phyloP scores from a whole-genome alignment of 805 yeast genomes.

The Naumovozyma castellii region DNA sequence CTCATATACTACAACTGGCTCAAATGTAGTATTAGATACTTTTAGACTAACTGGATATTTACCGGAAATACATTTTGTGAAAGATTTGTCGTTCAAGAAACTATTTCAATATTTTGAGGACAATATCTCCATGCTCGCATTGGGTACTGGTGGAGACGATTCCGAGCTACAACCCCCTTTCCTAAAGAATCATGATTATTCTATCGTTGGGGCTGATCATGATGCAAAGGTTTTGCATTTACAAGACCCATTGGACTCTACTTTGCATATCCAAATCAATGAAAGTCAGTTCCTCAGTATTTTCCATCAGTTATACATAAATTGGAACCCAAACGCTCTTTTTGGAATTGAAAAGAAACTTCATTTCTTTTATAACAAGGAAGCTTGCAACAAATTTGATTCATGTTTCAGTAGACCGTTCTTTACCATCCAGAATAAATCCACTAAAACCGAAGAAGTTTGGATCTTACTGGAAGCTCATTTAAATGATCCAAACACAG shows the following conservation, averaged over 20 bases:
- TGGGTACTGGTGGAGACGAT: conserved; percentile 51
- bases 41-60: conserved; percentile 60
- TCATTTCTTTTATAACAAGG: conserved; percentile 27
- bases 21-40: conserved; percentile 66
- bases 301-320: conserved; percentile 50
- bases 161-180: conserved; percentile 30
- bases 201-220: conserved; percentile 36
- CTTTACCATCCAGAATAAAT: conserved; percentile 31
- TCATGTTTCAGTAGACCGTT: conserved; percentile 35
- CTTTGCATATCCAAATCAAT: conserved; percentile 3
- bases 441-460: conserved; percentile 25
- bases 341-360: conserved; percentile 16
- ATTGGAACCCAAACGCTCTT: conserved; percentile 44
- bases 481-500: not conserved
- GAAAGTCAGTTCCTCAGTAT: conserved; percentile 25
- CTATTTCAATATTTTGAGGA: conserved; percentile 17
- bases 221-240: conserved; percentile 20
- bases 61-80: conserved; percentile 45
- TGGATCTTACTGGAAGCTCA: conserved; percentile 47
- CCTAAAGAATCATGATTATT: conserved; percentile 61
- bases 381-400: conserved; percentile 9
- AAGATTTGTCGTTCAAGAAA: conserved; percentile 26
- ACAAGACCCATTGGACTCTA: conserved; percentile 36
- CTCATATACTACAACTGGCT: conserved; percentile 60
- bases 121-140: conserved; percentile 39